Conservation (phyloP, 2,329 filamentous ascomycete species). For the Pseudogymnoascus sp. region DNA sequence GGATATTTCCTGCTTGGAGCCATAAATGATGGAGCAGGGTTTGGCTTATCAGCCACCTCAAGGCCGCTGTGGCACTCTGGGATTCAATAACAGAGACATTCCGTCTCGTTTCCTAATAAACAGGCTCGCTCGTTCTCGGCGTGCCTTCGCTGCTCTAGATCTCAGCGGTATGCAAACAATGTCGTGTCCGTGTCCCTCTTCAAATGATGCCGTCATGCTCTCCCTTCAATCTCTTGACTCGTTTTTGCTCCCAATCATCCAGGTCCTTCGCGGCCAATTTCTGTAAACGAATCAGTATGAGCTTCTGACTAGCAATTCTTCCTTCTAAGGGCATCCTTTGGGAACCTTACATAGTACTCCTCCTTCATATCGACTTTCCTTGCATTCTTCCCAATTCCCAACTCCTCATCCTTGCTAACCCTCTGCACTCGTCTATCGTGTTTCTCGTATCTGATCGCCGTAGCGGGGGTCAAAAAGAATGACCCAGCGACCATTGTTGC, state of each 20-base stretch:
- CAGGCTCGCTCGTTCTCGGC: background rate
- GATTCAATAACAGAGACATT: background rate
- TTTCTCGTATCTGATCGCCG: slow-evolving; percentile 87
- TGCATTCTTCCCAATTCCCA: slow-evolving; percentile 67
- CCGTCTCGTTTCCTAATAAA: background rate
- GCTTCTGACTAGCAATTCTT: background rate
- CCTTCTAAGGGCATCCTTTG: background rate
- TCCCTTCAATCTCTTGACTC: slow-evolving; percentile 81
- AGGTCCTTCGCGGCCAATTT: slow-evolving; percentile 80
- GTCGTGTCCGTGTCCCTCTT: background rate
- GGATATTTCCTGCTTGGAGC: background rate
- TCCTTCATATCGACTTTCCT: slow-evolving; percentile 74
- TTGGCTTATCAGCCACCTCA: background rate
- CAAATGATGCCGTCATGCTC: slow-evolving; percentile 70
- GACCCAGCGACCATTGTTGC: slow-evolving; percentile 83
- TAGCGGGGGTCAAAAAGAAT: slow-evolving; percentile 90
- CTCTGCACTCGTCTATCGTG: slow-evolving; percentile 85
- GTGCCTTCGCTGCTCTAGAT: background rate
- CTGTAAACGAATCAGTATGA: slow-evolving; percentile 38
- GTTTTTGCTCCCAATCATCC: slow-evolving; percentile 94
- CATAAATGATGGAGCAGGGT: background rate
- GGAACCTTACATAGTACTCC: slow-evolving; percentile 71
- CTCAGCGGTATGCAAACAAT: background rate
- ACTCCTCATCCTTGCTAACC: slow-evolving; percentile 76
- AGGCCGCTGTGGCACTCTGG: background rate